These are phyloP conservation scores for Nitzschia palea DNA, from an alignment of 108 stramenopile species.

Conservation along the genomic window DNA sequence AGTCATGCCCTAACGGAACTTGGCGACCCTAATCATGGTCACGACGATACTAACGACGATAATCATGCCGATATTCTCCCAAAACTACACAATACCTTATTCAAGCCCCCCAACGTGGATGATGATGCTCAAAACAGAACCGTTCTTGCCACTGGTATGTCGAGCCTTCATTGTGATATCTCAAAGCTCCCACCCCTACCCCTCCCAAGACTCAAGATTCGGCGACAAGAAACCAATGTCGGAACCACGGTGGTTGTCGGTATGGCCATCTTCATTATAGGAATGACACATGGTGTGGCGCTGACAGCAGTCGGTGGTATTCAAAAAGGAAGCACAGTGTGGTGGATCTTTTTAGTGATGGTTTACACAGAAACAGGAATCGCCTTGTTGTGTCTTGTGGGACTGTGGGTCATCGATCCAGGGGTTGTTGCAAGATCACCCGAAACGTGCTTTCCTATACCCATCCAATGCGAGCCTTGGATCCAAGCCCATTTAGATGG, in stretches of 20 bases:
- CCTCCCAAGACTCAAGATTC: neutral
- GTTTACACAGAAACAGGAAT: slow-evolving; percentile 4
- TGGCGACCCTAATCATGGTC: no score
- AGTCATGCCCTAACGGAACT: no score
- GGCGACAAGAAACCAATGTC: neutral
- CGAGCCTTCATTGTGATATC: neutral
- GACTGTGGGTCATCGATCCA: slow-evolving; percentile 17
- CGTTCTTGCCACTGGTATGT: neutral
- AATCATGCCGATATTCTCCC: neutral
- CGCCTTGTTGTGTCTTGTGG: neutral
- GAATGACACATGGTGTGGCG: slow-evolving; percentile 7
- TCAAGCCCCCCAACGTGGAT: neutral
- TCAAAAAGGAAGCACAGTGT: neutral
- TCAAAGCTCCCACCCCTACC: slow-evolving; percentile 10
- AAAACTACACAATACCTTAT: neutral
- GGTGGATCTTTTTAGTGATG: neutral
- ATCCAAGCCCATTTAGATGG: neutral
- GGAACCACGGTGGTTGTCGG: neutral
- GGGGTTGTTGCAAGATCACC: slow-evolving; percentile 23
- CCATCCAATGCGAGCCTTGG: slow-evolving; percentile 10
- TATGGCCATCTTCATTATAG: neutral
- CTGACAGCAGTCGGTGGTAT: neutral
- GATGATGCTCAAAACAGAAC: neutral
- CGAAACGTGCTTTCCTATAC: slow-evolving; percentile 27
- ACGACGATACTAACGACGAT: neutral